A percentile compares a stretch with the other conserved stretches of the same genome.
Evolutionary conservation across 1,284 basidiomycete genomes (phyloP).

Genomic region (Wolfiporia cocos): DNA sequence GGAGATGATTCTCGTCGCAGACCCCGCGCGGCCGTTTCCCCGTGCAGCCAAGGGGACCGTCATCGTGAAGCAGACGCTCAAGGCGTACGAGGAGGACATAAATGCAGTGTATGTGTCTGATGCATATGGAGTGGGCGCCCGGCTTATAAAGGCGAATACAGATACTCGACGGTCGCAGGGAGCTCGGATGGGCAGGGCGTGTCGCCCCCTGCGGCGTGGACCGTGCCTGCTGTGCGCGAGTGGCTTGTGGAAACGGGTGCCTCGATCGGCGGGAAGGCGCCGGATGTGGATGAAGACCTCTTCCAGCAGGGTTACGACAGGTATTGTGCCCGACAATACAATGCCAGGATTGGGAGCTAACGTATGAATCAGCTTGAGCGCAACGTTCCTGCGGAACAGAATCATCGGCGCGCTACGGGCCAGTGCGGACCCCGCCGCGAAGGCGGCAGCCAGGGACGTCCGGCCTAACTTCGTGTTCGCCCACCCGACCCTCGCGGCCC

Average conservation of each 20-base stretch:
- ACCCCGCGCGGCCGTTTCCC: slow-evolving; percentile 21
- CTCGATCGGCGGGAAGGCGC: slow-evolving; percentile 6
- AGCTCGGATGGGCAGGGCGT: not conserved
- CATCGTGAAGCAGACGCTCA: slow-evolving; percentile 15
- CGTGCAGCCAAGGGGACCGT: slow-evolving; percentile 26
- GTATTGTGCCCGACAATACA: slow-evolving; percentile 16
- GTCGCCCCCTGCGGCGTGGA: not conserved
- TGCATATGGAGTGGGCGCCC: not conserved
- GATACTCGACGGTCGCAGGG: not conserved
- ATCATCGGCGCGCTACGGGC: slow-evolving; percentile 27
- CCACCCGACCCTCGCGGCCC: slow-evolving; percentile 23
- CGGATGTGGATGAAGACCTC: slow-evolving; percentile 31
- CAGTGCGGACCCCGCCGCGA: slow-evolving; percentile 11
- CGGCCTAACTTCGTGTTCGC: slow-evolving; percentile 29
- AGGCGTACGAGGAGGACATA: slow-evolving; percentile 25
- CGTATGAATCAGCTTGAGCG: slow-evolving; percentile 27
- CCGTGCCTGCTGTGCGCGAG: slow-evolving; percentile 7
- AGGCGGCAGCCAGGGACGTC: slow-evolving; percentile 16
- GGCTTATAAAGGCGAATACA: not conserved
- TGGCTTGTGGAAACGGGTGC: slow-evolving; percentile 22
- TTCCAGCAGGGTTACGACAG: slow-evolving; percentile 40
- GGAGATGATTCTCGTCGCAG: slow-evolving; percentile 27
- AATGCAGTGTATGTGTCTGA: slow-evolving; percentile 14
- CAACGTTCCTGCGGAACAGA: slow-evolving; percentile 35
- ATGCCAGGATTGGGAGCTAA: too few relatives aligned